phyloP scores from a whole-genome alignment of 495 filamentous ascomycete genomes.

The Paragyromitra xinjiangensis region DNA sequence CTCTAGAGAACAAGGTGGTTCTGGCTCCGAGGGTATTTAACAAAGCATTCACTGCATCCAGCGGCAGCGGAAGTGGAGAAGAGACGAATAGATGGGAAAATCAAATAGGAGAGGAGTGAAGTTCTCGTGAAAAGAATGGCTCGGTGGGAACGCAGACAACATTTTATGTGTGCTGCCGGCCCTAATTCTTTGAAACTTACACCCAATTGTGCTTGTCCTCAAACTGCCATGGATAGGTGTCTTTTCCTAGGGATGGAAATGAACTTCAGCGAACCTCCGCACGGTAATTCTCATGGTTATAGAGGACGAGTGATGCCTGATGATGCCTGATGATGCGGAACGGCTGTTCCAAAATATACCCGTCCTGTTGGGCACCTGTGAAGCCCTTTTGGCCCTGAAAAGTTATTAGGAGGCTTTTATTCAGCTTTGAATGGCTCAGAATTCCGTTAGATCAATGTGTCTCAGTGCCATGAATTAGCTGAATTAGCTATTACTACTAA shows the following conservation, averaged over 20 bases:
- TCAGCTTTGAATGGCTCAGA: no score
- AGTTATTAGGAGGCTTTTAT: no score
- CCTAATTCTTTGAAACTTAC: background rate
- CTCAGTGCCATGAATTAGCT: no score
- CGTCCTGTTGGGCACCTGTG: background rate
- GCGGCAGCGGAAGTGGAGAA: background rate
- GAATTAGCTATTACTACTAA: no score
- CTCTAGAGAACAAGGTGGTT: background rate
- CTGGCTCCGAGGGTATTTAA: background rate
- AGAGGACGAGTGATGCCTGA: background rate
- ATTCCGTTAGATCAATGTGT: no score
- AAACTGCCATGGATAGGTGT: background rate
- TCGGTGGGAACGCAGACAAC: background rate
- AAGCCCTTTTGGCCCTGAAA: no score
- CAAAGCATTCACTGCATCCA: background rate
- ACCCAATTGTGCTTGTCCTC: background rate
- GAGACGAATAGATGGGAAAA: background rate
- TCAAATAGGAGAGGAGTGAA: background rate
- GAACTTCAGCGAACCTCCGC: background rate
- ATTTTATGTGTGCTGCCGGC: conserved; percentile 6
- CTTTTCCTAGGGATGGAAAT: no score
- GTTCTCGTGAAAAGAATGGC: background rate
- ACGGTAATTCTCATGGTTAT: background rate
- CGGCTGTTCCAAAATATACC: background rate
- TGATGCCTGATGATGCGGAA: background rate